Conservation (phyloP, 2,329 filamentous ascomycete species). For the Samsoniella hepiali region DNA sequence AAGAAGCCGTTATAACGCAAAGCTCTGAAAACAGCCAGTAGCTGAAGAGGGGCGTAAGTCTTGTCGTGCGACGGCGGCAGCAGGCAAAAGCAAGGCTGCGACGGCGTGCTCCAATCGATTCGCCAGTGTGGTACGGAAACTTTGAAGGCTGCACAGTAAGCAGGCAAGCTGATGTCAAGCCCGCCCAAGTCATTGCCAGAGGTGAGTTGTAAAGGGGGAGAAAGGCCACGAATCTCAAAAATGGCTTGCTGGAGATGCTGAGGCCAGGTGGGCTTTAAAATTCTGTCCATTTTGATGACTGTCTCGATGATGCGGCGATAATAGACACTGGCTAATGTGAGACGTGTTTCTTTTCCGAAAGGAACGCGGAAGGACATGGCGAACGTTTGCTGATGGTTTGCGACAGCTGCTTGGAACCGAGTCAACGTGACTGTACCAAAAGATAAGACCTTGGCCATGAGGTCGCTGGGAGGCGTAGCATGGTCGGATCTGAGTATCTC, state of each 20-base stretch:
- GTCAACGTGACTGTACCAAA: conserved; percentile 54
- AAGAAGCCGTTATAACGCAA: conserved; percentile 59
- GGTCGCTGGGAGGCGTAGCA: conserved; percentile 42
- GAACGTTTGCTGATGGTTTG: conserved; percentile 53
- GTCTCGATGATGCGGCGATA: conserved; percentile 53
- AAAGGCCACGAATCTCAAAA: conserved; percentile 51
- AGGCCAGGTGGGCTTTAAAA: conserved; percentile 57
- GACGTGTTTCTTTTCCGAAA: conserved; percentile 41
- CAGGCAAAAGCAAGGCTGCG: conserved; percentile 52
- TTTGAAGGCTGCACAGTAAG: conserved; percentile 52
- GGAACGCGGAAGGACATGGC: conserved; percentile 50
- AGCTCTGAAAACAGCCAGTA: conserved; percentile 55
- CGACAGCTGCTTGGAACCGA: conserved; percentile 48
- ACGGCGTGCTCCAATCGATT: conserved; percentile 41
- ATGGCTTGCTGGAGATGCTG: conserved; percentile 52
- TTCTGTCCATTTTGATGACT: conserved; percentile 52
- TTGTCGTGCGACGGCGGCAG: conserved; percentile 34
- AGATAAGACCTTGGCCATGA: conserved; percentile 46
- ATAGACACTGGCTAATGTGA: conserved; percentile 53
- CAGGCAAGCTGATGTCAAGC: conserved; percentile 51
- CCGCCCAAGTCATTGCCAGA: conserved; percentile 55
- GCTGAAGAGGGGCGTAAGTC: conserved; percentile 47
- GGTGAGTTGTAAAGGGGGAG: conserved; percentile 51
- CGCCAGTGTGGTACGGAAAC: conserved; percentile 52
- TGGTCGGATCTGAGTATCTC: conserved; percentile 47